phyloP scores from a whole-genome alignment of 306 rosid species.

The Pueraria montana region DNA sequence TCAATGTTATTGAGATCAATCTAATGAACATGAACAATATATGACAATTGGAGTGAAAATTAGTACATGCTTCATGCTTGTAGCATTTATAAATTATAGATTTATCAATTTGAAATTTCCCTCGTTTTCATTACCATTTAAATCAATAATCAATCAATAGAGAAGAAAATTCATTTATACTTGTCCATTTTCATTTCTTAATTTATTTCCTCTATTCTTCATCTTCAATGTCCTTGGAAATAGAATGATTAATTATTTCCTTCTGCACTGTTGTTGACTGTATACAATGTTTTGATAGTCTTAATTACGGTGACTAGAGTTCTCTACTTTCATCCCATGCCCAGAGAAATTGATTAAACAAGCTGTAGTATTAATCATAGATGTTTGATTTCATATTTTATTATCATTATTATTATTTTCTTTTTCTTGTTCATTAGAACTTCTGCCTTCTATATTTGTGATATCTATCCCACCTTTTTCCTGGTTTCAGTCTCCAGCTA shows the following conservation, averaged over 20 bases:
- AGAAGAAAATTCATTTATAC: not conserved
- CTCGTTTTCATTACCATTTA: not conserved
- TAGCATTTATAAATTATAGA: slow-evolving; percentile 7
- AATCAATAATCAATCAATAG: not conserved
- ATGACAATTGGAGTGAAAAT: not conserved
- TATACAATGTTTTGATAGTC: not conserved
- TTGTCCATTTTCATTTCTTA: not conserved
- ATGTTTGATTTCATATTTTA: not conserved
- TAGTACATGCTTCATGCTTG: slow-evolving; percentile 13
- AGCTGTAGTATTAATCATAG: slow-evolving; percentile 5
- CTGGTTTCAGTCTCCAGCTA: not conserved
- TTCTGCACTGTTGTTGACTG: not conserved
- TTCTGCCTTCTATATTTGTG: slow-evolving; percentile 5
- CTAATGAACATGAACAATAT: slow-evolving; percentile 2
- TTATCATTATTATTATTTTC: not conserved
- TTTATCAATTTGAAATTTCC: slow-evolving; percentile 12
- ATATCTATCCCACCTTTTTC: not conserved
- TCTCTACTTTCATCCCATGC: not conserved
- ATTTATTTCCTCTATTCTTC: not conserved
- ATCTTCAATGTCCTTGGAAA: not conserved
- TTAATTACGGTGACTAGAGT: not conserved
- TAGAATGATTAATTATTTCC: slow-evolving; percentile 13
- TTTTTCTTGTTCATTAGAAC: not conserved
- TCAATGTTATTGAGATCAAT: not conserved
- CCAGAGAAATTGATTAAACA: not conserved